Evolutionary conservation across 495 filamentous ascomycete genomes (phyloP).

Genomic region (Xylaria telfairii): DNA sequence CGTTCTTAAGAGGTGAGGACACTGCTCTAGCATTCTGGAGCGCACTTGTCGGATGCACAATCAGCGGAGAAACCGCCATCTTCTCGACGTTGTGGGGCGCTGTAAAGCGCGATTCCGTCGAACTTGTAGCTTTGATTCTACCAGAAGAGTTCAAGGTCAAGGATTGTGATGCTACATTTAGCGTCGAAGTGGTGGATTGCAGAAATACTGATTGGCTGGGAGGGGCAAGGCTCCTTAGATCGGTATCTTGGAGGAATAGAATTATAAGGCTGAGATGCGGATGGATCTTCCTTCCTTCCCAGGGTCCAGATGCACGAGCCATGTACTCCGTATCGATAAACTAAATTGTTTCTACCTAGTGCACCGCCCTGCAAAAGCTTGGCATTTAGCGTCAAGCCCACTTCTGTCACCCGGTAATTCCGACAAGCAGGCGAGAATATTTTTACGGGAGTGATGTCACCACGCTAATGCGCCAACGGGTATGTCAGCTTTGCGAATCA

Average conservation of each 20-base stretch:
- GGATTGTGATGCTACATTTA: neutral
- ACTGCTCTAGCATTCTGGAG: constrained; percentile 31
- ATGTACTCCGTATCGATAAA: neutral
- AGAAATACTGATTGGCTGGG: neutral
- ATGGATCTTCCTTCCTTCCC: no score
- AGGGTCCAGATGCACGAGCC: neutral
- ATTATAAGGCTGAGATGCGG: neutral
- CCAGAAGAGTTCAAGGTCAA: neutral
- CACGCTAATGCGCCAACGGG: neutral
- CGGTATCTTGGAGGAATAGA: neutral
- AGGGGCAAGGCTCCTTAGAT: constrained; percentile 3
- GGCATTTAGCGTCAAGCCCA: neutral
- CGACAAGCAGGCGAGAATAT: neutral
- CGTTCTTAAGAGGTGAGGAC: constrained; percentile 42
- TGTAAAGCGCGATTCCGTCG: neutral
- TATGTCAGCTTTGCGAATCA: neutral
- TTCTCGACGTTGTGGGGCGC: neutral
- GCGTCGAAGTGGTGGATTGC: neutral
- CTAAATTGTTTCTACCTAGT: neutral
- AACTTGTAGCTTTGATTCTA: neutral
- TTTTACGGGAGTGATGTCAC: constrained; percentile 4
- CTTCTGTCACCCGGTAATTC: neutral
- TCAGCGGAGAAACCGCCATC: constrained; percentile 45
- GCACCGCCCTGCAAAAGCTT: constrained; percentile 3
- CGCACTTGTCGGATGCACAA: constrained; percentile 34